A percentile compares a stretch with the other conserved stretches of the same genome.
phyloP scores from a whole-genome alignment of 768 basidiomycete species.

The Vararia minispora region DNA sequence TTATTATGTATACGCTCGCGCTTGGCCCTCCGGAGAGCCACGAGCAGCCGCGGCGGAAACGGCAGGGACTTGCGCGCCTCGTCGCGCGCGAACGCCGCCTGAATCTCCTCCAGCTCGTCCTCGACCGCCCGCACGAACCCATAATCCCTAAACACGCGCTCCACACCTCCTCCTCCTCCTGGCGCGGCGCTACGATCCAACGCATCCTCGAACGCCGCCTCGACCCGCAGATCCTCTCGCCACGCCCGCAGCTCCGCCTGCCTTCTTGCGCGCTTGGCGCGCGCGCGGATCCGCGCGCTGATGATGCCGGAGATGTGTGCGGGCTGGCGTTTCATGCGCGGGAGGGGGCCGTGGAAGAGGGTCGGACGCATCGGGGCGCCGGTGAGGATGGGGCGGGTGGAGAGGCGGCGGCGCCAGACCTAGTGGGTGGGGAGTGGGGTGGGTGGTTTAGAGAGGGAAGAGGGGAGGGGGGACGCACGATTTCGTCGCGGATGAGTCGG shows the following conservation, averaged over 20 bases:
- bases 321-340: slow-evolving; percentile 75
- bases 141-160: slow-evolving; percentile 14
- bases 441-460: neutral
- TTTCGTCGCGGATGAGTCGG: slow-evolving; percentile 33
- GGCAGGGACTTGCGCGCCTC: slow-evolving; percentile 29
- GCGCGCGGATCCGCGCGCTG: slow-evolving; percentile 28
- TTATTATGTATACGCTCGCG: slow-evolving; percentile 53
- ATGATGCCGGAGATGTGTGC: slow-evolving; percentile 63
- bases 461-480: slow-evolving; percentile 28
- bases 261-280: slow-evolving; percentile 33
- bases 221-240: slow-evolving; percentile 24
- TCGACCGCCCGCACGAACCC: slow-evolving; percentile 27
- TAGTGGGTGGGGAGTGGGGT: slow-evolving; percentile 17
- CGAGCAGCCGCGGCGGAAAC: slow-evolving; percentile 37
- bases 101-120: slow-evolving; percentile 21
- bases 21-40: slow-evolving; percentile 42
- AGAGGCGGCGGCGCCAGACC: slow-evolving; percentile 46
- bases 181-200: slow-evolving; percentile 8
- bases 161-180: slow-evolving; percentile 5
- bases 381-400: slow-evolving; percentile 56
- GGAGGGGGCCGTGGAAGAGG: slow-evolving; percentile 56
- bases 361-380: slow-evolving; percentile 60
- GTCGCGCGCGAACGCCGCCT: slow-evolving; percentile 28
- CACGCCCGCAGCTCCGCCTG: slow-evolving; percentile 23
- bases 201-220: slow-evolving; percentile 27